Evolutionary conservation across 305 asterid genomes (phyloP), one percentile per base, ranked within the genome.

Genomic region (Fraxinus sp.): DNA sequence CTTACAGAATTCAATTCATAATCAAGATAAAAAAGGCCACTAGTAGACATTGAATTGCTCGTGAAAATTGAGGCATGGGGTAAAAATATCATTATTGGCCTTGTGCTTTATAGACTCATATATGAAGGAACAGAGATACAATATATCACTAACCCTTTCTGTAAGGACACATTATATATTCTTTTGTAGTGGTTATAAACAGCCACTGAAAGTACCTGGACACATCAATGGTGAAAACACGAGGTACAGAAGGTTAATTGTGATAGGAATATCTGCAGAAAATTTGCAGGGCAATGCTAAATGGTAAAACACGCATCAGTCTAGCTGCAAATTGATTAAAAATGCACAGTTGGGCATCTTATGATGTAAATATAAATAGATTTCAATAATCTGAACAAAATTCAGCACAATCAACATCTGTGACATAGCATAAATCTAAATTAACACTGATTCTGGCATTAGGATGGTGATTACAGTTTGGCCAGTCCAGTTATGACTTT

Each of bases 171-270:
- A 85, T 91, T 89, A 87, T 85, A 86, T 81, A 95, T 93, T 92
- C 98, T 91, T 86, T 95, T 93, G 92, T 95, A 95, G 85, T 95
- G 98, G 82, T 95, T 95, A 90, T 95, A 89, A 80, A 95, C 98
- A 80, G 98, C 98, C 83, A 95, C 98, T 9, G 98, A 93, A 80
- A 95, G 94, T 88, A 95, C 98, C 98, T 95, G 92, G 82, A 90
- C 82, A 80, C 43, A 80, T 82, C 81, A 82, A 64, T 72, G 80
- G 72, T 8, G 36, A 32, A 80, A 83, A 76, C 77, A 83, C 79
- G 52, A 32, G 64, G 59, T 64, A 41, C 62, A 73, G 74, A 80
- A 78, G 81, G 59, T 62, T 32, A 64, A 41, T 55, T 32, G 9
- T 36, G 18, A 32, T 62, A 66, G 75, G 66, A 77, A 83, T 43